phyloP scores from a whole-genome alignment of 1,284 basidiomycete species.

The Testicularia cyperi region DNA sequence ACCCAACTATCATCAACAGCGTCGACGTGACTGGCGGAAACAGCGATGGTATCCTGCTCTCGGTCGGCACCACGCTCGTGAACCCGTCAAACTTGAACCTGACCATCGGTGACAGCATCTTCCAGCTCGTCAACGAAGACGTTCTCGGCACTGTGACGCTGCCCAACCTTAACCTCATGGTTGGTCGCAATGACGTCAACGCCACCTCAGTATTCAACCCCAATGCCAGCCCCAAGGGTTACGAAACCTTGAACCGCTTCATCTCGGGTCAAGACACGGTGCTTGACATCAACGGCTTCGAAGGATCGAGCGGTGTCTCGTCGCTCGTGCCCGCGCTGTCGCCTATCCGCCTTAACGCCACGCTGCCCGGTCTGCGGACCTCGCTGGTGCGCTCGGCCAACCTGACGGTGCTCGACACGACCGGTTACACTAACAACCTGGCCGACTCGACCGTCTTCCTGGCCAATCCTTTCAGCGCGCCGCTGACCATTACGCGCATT shows the following conservation, averaged over 20 bases:
- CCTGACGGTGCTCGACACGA: conserved; percentile 68
- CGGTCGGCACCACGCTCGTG: conserved; percentile 66
- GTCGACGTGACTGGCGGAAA: conserved; percentile 75
- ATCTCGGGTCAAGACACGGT: conserved; percentile 64
- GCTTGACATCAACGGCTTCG: conserved; percentile 64
- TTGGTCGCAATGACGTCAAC: conserved; percentile 50
- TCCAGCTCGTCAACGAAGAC: conserved; percentile 67
- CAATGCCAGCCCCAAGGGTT: conserved; percentile 68
- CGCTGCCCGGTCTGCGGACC: conserved; percentile 69
- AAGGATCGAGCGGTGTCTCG: conserved; percentile 67
- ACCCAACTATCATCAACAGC: conserved; percentile 66
- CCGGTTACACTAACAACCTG: conserved; percentile 69
- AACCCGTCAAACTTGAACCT: conserved; percentile 75
- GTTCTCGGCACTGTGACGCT: conserved; percentile 47
- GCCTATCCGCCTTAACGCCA: conserved; percentile 67
- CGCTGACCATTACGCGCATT: conserved; percentile 68
- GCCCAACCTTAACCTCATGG: conserved; percentile 45
- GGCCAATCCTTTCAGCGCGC: conserved; percentile 71
- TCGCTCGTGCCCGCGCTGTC: conserved; percentile 70
- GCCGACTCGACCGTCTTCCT: conserved; percentile 70
- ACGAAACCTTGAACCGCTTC: conserved; percentile 72
- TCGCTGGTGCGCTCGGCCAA: conserved; percentile 68
- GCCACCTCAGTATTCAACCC: conserved; percentile 63
- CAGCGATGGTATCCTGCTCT: conserved; percentile 67
- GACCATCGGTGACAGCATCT: conserved; percentile 51